Base-by-base conservation (phyloP, 2,329 filamentous ascomycete genomes). In the Reticulascus tulasneorum region DNA sequence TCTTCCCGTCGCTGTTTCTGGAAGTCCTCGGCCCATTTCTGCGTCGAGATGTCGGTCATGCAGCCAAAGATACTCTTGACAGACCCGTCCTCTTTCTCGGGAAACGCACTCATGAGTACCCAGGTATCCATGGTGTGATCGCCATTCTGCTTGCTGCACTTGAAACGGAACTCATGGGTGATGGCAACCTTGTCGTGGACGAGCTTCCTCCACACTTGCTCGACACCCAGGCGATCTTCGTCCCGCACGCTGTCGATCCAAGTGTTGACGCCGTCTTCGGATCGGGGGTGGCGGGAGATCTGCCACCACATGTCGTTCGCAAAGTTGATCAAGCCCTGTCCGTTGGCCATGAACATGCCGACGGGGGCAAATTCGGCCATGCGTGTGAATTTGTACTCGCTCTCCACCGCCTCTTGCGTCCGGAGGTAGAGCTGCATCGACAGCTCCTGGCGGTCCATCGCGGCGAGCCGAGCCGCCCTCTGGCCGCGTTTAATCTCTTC, bases 331-430 rank as follows among this genome's bases (percentile, higher is more conserved):
- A 73, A 66, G 4, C 87, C 86, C 25, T 69, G 59, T 1, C 76
- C 71, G 51, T 88, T 76, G n/a, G 85, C 84, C 47, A 93, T 90
- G 55, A 91, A 91, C 64, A 94, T 83, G 19, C 86, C 87, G 2
- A 90, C 86, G 0, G 86, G 86, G 0, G 85, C 84, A 45, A 88
- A 86, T 52, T 90, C 86, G 3, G 86, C 85, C 84, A 93, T 89
- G 28, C 85, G 73, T 1, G 84, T 87, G 54, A 93, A 93, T 39
- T 83, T 82, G 21, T 84, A 82, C 55, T 93, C 86, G 53, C 79
- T 79, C 50, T 82, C 77, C 26, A 73, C 67, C 1, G 76, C 75
- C 49, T 82, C 75, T 47, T 76, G 71, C 1, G 77, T 80, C 21
- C 75, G 66, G 13, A 83, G 69, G 27, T 80, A 79, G 11, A 93